Base-by-base conservation (phyloP, 257 asterid species). In the Solanum microdontum region DNA sequence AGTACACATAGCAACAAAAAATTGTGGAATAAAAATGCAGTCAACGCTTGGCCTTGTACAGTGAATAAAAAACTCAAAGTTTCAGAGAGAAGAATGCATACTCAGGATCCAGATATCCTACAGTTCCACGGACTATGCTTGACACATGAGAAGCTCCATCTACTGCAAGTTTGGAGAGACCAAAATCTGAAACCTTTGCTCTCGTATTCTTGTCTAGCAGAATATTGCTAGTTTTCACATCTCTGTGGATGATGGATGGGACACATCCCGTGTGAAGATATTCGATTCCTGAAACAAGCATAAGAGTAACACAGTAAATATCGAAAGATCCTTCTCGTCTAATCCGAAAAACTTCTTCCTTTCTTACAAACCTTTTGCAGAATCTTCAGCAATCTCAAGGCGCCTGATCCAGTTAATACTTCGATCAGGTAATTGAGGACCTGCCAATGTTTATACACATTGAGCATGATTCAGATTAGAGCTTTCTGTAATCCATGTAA, bases 61-160 rank as follows among this genome's bases (percentile, higher is more conserved):
- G 40, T 84, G 32, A 64, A 84, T 39, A 83, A 87, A 60, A 84
- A 84, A 87, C 13, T 30, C 28, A 48, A 21, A 74, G 62, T 10
- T 33, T 34, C 84, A 73, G 73, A 86, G 73, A 86, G 70, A 45
- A 76, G 88, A 74, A 75, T 89, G 48, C 98, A 83, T 92, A 97
- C 99, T 97, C 99, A 3, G 99, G 99, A 92, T 97, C 99, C 40
- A 97, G 95, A 91, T 97, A 97, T 68, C 99, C 99, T 89, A 97
- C 98, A 83, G 99, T 97, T 86, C 99, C 99, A 33, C 99, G 98
- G 90, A 97, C 99, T 10, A 96, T 94, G 94, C 99, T 97, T 3
- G 99, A 97, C 62, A 97, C 99, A 48, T 97, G 99, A 82, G 99
- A 97, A 92, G 98, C 94, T 90, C 99, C 99, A 89, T 97, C 99